Evolutionary conservation across 2,329 filamentous ascomycete genomes (phyloP).

Genomic region (Juglanconis oblonga): DNA sequence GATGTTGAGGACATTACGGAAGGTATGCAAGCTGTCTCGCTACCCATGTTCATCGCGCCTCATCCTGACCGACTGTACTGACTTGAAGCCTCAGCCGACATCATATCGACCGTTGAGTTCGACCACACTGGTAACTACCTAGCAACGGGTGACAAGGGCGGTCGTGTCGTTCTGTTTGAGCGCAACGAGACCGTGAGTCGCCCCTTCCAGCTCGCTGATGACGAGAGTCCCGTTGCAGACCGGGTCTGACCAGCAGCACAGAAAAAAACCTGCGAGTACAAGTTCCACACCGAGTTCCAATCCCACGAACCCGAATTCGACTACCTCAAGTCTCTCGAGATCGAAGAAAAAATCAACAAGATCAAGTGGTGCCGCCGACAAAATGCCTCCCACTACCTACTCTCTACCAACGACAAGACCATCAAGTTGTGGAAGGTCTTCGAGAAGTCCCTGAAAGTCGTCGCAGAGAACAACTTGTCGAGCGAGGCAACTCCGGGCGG

Average conservation of each 20-base stretch:
- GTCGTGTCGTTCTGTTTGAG: constrained; percentile 81
- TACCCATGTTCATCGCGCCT: not conserved
- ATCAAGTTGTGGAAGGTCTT: constrained; percentile 99
- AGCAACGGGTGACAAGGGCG: constrained; percentile 86
- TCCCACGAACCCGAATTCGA: constrained; percentile 99
- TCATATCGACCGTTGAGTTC: constrained; percentile 89
- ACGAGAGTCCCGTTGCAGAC: not conserved
- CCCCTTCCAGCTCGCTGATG: not conserved
- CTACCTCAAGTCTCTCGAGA: constrained; percentile 97
- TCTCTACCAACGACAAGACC: constrained; percentile 99
- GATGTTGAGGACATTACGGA: constrained; percentile 99
- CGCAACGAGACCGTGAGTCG: constrained; percentile 89
- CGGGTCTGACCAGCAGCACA: constrained; percentile 42
- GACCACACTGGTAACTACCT: constrained; percentile 88
- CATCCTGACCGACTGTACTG: constrained; percentile 19
- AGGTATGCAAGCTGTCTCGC: constrained; percentile 28
- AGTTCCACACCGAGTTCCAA: constrained; percentile 99
- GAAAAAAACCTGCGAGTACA: constrained; percentile 99
- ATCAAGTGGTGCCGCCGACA: constrained; percentile 99
- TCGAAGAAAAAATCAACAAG: constrained; percentile 99
- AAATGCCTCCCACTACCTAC: constrained; percentile 95
- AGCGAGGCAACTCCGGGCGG: constrained; percentile 82
- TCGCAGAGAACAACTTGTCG: constrained; percentile 97
- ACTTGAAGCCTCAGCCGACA: constrained; percentile 61
- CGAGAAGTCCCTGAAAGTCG: constrained; percentile 97